Evolutionary conservation across 2,329 filamentous ascomycete species (phyloP).

Genomic region (Sporothrix brasiliensis): DNA sequence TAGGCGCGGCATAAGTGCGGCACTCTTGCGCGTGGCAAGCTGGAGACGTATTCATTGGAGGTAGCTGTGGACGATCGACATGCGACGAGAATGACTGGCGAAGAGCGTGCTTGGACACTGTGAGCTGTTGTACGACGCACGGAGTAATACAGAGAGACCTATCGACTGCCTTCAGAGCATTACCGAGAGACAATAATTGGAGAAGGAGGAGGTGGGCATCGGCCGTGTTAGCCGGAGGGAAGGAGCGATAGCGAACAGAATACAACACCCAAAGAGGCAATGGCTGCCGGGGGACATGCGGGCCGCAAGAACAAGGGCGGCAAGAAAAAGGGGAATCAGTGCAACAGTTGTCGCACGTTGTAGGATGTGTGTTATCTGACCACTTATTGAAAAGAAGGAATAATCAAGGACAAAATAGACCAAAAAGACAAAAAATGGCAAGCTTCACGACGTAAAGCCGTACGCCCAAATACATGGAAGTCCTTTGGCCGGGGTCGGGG

Average conservation of each 20-base stretch:
- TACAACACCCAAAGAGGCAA: neutral
- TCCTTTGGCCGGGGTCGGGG: constrained; percentile 9
- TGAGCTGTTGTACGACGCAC: neutral
- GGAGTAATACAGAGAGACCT: neutral
- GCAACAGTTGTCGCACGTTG: neutral
- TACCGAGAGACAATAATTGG: neutral
- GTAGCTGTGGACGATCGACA: neutral
- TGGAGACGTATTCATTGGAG: constrained; percentile 4
- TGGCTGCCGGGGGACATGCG: neutral
- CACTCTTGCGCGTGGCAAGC: neutral
- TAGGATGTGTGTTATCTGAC: neutral
- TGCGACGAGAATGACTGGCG: neutral
- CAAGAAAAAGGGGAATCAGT: neutral
- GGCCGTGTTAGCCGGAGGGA: constrained; percentile 26
- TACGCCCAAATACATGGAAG: neutral
- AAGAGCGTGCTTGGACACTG: neutral
- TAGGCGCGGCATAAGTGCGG: neutral
- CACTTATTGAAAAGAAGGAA: too few species aligned
- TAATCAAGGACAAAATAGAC: neutral
- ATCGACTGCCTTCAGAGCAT: neutral
- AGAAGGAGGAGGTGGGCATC: neutral
- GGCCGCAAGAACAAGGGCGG: neutral
- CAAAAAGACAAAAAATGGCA: neutral
- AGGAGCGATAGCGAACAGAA: neutral
- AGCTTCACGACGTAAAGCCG: neutral